phyloP scores from a whole-genome alignment of 2,329 filamentous ascomycete species.

The Colletotrichum shisoi region DNA sequence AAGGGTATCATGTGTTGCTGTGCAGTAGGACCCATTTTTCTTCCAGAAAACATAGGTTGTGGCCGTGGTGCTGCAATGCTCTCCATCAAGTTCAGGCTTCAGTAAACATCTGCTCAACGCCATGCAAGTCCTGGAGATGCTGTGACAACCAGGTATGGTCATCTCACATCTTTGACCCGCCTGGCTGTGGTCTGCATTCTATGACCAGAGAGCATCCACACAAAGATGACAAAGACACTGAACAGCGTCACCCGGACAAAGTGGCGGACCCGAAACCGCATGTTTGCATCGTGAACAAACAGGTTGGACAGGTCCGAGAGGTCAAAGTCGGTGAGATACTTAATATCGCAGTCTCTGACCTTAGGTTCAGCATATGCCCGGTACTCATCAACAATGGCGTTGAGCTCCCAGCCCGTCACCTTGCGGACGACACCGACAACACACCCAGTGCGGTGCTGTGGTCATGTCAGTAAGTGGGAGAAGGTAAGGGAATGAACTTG shows the following conservation, averaged over 20 bases:
- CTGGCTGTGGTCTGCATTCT: conserved; percentile 43
- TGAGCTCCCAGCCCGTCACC: conserved; percentile 70
- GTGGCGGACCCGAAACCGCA: conserved; percentile 45
- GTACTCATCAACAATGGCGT: conserved; percentile 76
- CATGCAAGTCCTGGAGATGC: conserved; percentile 15
- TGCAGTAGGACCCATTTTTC: conserved; percentile 6
- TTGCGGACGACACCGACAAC: conserved; percentile 83
- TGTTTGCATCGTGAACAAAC: conserved; percentile 44
- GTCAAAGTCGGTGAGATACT: conserved; percentile 64
- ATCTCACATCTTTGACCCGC: conserved; percentile 34
- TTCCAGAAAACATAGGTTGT: conserved; percentile 1
- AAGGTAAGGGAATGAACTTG: no score
- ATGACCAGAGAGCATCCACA: conserved; percentile 55
- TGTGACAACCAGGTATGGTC: neutral
- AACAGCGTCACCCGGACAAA: conserved; percentile 57
- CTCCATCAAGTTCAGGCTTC: conserved; percentile 23
- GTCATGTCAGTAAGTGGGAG: conserved; percentile 20
- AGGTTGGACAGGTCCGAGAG: conserved; percentile 51
- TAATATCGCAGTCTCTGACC: conserved; percentile 65
- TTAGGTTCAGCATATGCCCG: conserved; percentile 69
- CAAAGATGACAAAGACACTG: conserved; percentile 51
- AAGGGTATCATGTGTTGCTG: conserved; percentile 13
- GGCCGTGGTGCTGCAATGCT: neutral
- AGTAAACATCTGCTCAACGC: conserved; percentile 23
- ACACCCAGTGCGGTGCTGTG: conserved; percentile 84